Evolutionary conservation across 805 yeast genomes (phyloP), one percentile per base, ranked within the genome.

Genomic region (baker's yeast (Saccharomyces cerevisiae)): DNA sequence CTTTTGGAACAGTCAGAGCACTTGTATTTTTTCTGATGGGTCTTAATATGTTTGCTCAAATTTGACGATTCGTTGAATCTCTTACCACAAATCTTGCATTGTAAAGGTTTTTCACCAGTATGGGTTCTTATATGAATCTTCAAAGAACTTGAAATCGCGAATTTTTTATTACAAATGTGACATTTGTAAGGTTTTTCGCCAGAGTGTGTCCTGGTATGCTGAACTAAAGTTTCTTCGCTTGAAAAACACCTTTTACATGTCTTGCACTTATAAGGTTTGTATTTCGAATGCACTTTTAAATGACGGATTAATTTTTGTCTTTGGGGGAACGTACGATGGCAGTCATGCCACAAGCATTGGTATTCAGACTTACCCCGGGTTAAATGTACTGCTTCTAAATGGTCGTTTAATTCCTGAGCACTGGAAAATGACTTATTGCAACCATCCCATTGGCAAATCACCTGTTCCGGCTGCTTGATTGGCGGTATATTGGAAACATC

Each of bases 121-220:
- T 92, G 99, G 1, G 84, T 84, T 56, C 98, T 76, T 48, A 79
- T 70, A 71, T 94, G 98, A 30, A 92, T 89, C 1, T 89, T 85
- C 48, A 91, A 74, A 14, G 94, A 84, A 3, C 94, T 84, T 29
- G 87, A 80, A 1, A 96, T 89, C 10, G 96, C 86, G 73, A 92
- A 92, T 27, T 74, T 67, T 67, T 89, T 91, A 4, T 79, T 84
- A 69, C 99, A 92, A 1, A 74, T 65, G 27, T 77, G 73, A 69
- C 99, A 92, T 52, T 69, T 69, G 67, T 78, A 90, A 1, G 98
- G 98, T 64, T 83, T 87, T 62, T 90, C 97, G 2, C 97, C 97
- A 1, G 92, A 82, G 68, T 92, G 98, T 2, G 81, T 83, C 51
- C 97, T 75, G 73, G 79, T 69, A 70, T 94, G 99, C 70, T 89